Percentiles rank a stretch among this genome's conserved stretches.
phyloP scores from a whole-genome alignment of 106 monocot genomes.

The Allium fistulosum region DNA sequence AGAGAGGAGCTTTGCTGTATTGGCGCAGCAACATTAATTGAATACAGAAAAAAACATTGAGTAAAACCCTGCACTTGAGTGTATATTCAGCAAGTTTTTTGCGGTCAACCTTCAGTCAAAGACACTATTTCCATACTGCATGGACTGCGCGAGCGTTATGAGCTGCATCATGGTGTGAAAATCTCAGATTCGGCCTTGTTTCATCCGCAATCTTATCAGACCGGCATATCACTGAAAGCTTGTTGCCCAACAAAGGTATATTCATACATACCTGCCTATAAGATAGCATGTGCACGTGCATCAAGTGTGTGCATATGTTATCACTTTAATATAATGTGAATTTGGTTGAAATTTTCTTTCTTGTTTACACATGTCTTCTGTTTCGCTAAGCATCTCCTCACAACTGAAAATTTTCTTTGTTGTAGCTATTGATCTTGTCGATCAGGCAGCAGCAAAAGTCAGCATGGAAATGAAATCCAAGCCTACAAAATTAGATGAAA shows the following conservation, averaged over 20 bases:
- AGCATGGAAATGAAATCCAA: conserved; percentile 97
- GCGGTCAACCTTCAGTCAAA: no score
- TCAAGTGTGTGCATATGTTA: no score
- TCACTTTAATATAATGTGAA: no score
- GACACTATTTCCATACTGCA: no score
- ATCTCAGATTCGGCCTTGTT: conserved; percentile 85
- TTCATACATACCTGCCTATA: neutral
- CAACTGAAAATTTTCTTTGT: neutral
- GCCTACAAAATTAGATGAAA: conserved; percentile 88
- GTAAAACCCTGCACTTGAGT: no score
- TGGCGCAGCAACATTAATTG: conserved; percentile 81
- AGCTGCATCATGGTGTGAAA: conserved; percentile 86
- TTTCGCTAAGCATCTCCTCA: no score
- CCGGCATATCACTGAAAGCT: conserved; percentile 71
- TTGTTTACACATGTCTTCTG: no score
- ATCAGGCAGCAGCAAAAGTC: conserved; percentile 85
- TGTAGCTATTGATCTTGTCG: conserved; percentile 91
- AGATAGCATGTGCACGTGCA: no score
- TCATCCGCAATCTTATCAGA: conserved; percentile 69
- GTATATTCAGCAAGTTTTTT: no score
- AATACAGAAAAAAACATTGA: no score
- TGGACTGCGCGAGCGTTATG: no score
- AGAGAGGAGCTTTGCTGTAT: conserved; percentile 87
- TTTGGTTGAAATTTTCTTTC: no score
- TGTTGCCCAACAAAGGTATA: conserved; percentile 88